Base-by-base conservation (phyloP, 2,329 filamentous ascomycete genomes). In the Fusarium dimerum region DNA sequence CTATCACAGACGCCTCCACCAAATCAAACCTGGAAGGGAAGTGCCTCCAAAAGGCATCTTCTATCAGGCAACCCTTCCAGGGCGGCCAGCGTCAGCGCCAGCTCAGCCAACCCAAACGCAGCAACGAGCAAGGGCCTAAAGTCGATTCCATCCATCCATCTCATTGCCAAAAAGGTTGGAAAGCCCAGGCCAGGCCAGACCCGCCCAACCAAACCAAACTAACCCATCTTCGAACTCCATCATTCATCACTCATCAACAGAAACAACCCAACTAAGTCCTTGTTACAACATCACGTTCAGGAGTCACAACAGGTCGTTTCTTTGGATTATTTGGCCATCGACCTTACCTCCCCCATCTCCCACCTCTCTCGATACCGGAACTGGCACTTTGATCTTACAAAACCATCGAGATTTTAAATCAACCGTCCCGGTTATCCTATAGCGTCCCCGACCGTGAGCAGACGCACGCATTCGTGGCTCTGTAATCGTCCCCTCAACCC, bases 401-500 rank as follows among this genome's bases (percentile, higher is more conserved):
- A 5, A 45, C 36, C 36, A 6, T 16, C 30, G 12, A 29, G 34
- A 43, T 43, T 13, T 16, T 47, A 56, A 32, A 48, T 38, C 45
- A 45, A 52, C 6, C 39, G 46, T 29, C 34, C 17, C 32, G 36
- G 36, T 42, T 38, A 36, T 49, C 34, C 16, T 45, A 32, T 46
- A 16, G 30, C 47, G 43, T 45, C 30, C 26, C 47, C 43, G 43
- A 51, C 40, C 39, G 47, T 57, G 30, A 44, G 41, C 40, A 47
- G 49, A 47, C 51, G 47, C 45, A 46, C 51, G 45, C 47, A 47
- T 51, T 32, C 36, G 51, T 46, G 57, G 57, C 54, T 60, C 47
- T 48, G 48, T 47, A 59, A 60, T 57, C 56, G 55, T 50, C 40
- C 54, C 44, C 48, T 48, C 57, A 43, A 44, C 49, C 43, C 54